phyloP scores from a whole-genome alignment of 129 eudicot genomes.

The Tagetes erecta region DNA sequence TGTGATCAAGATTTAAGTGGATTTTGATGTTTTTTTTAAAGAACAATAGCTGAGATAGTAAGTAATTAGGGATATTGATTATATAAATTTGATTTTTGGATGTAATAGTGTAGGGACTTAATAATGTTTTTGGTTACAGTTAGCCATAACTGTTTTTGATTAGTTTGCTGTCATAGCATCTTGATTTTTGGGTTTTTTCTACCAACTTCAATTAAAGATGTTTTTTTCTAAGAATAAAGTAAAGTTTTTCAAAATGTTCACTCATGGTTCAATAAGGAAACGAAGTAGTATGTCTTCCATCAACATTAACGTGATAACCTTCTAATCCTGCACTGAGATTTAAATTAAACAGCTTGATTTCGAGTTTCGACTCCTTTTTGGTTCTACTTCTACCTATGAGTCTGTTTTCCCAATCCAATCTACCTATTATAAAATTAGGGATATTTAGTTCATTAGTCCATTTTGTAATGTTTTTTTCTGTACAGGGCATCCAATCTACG shows the following conservation, averaged over 20 bases:
- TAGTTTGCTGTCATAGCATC: background rate
- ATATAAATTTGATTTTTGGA: background rate
- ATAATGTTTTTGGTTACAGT: background rate
- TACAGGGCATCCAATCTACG: background rate
- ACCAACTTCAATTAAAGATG: background rate
- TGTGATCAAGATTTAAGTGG: background rate
- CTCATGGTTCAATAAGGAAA: constrained; percentile 86
- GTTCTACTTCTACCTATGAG: constrained; percentile 62
- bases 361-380: constrained; percentile 58
- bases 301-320: constrained; percentile 82
- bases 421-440: too few relatives aligned
- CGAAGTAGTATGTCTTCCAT: constrained; percentile 79
- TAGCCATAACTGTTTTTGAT: background rate
- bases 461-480: too few relatives aligned
- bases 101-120: background rate
- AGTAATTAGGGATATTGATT: background rate
- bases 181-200: background rate
- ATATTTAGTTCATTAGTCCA: too few relatives aligned
- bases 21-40: background rate
- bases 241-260: background rate
- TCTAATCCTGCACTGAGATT: constrained; percentile 78
- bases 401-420: too few relatives aligned
- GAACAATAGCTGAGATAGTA: background rate
- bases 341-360: constrained; percentile 58
- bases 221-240: too few relatives aligned